Evolutionary conservation across 371 early-diverging fungal genomes (phyloP), one percentile per base, ranked within the genome.

Genomic region (Batkoa obscura): DNA sequence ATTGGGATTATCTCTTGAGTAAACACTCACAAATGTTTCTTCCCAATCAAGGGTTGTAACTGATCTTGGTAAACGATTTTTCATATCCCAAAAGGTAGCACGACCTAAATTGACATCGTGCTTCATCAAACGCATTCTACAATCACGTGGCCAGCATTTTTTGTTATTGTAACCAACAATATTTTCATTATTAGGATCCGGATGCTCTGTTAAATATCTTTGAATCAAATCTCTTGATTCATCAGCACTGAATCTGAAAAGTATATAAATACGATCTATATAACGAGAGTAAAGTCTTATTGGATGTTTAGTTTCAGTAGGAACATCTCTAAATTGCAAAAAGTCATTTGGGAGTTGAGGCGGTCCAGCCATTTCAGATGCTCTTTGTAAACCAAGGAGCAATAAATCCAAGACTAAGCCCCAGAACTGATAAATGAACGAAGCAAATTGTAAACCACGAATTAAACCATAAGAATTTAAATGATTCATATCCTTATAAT

Each of bases 401-500:
- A 96, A 71, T 51, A 99, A 70, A 73, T 99, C 99, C 17, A 97
- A 67, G 12, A 96, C 84, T 60, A 99, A 76, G 48, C 93, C 96
- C 66, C 96, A 97, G 80, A 90, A 96, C 69, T 96, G 94, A 79
- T 86, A 86, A 58, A 99, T 85, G 70, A 98, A 98, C 15, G 90
- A 83, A 39, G 90, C 88, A 67, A 99, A 98, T 69, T 97, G 96
- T 59, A 99, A 79, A 60, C 99, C 99, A 60, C 94, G 86, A 62
- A 98, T 89, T 49, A 98, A 68, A 60, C 99, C 99, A 65, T 87
- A 88, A 10, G 88, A 80, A 68, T 99, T 98, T 56, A 87, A 88
- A 72, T 94, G 97, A 67, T 85, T 84, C 94, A 99, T 99, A 64
- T 99, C 99, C 78, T 99, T 99, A 78, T 97, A 99, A 58, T 77